These are phyloP conservation scores for Incumbomyces lentus DNA, from an alignment of 2,329 filamentous ascomycete genomes.

Conservation along the genomic window DNA sequence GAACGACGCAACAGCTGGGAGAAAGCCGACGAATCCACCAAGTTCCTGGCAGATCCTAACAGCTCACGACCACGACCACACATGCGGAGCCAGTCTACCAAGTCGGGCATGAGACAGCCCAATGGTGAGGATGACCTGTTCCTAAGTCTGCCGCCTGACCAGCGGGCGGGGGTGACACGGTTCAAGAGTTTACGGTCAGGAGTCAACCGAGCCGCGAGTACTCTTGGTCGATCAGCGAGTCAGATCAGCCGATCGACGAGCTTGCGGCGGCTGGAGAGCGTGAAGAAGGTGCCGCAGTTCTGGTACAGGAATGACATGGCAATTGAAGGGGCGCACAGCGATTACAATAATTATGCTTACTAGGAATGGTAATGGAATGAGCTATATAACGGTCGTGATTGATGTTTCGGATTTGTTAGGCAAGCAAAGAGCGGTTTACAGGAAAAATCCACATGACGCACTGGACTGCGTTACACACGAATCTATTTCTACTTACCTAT, in stretches of 20 bases:
- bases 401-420: neutral
- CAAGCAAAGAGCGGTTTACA: neutral
- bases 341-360: constrained; percentile 16
- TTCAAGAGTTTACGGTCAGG: constrained; percentile 21
- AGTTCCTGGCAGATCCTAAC: constrained; percentile 9
- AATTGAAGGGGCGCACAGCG: constrained; percentile 12
- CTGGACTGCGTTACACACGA: too few relatives aligned
- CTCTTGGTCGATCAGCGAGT: constrained; percentile 62
- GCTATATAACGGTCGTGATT: neutral
- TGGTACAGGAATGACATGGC: constrained; percentile 20
- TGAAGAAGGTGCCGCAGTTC: constrained; percentile 18
- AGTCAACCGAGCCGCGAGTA: constrained; percentile 14
- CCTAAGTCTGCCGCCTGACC: constrained; percentile 7
- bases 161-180: constrained; percentile 17
- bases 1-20: constrained; percentile 12
- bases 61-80: constrained; percentile 2
- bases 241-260: constrained; percentile 77
- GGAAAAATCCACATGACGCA: too few relatives aligned
- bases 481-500: too few relatives aligned
- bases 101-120: neutral
- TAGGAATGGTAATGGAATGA: neutral
- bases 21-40: constrained; percentile 2
- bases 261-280: constrained; percentile 73
- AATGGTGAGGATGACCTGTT: constrained; percentile 1
- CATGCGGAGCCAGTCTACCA: constrained; percentile 11